Base-by-base conservation (phyloP, 2,329 filamentous ascomycete genomes). In the Xylariaceae sp. region DNA sequence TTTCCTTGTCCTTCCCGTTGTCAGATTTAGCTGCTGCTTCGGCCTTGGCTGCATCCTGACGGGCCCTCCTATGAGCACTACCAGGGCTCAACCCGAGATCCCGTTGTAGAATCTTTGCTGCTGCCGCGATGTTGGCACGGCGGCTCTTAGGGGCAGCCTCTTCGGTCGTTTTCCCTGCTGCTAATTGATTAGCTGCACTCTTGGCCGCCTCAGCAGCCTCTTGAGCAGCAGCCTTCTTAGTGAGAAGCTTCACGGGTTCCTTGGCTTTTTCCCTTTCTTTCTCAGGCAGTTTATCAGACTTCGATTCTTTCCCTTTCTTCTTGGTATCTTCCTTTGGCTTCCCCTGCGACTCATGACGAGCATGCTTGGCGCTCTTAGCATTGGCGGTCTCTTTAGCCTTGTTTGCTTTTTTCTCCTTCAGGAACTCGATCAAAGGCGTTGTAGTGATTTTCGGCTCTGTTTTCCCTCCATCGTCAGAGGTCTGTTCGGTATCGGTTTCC, bases 391-490 rank as follows among this genome's bases (percentile, higher is more conserved):
- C 79, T 53, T 81, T 83, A 16, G 62, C 68, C 58, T 78, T 83
- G 49, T 81, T 88, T 12, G 88, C 88, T 67, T 95, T 96, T 68
- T 94, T 95, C 63, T 96, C 90, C 51, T 86, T 86, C 28, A 96
- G 74, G 51, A 83, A 94, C 59, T 96, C 89, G 40, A 97, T 87
- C 39, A 98, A 67, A 0, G 93, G 93, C 0, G 93, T 97, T 1
- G 83, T 90, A 18, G 81, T 89, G 37, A 87, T 74, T 56, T 87
- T 86, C 28, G 63, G 48, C 38, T 77, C 76, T 3, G 74, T 64
- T 31, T 74, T 76, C 11, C 59, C 51, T 4, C 66, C 47, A 24
- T 79, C 74, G 19, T 75, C 74, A 1, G 69, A 64, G 9, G 68
- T 56, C 11, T 78, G 56, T 11, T 73, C 68, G 4, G 64, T 62